Evolutionary conservation across 768 basidiomycete species (phyloP).

Genomic region (Tylopilus balloui): DNA sequence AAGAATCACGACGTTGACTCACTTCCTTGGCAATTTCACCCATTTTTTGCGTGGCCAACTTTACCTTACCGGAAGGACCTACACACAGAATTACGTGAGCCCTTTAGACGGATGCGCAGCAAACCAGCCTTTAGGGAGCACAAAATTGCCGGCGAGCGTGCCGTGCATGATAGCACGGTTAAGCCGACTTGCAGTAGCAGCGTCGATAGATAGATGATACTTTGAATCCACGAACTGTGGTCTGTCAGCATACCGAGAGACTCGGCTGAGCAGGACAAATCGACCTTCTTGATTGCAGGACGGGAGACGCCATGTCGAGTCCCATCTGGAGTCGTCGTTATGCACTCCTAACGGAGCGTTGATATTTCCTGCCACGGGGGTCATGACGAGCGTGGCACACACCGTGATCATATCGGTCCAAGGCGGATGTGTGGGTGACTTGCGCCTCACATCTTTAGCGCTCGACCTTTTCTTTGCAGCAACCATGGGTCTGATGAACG

Average conservation of each 20-base stretch:
- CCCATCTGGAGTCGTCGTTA: conserved; percentile 59
- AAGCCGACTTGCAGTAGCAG: conserved; percentile 43
- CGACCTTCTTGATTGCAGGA: conserved; percentile 74
- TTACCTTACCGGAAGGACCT: conserved; percentile 30
- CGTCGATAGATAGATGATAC: conserved; percentile 47
- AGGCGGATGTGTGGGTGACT: conserved; percentile 49
- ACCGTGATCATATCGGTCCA: conserved; percentile 43
- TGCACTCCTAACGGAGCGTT: conserved; percentile 57
- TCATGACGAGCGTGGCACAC: conserved; percentile 10
- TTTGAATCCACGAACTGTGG: conserved; percentile 50
- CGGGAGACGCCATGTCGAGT: conserved; percentile 72
- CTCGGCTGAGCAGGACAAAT: background rate
- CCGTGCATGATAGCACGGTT: conserved; percentile 54
- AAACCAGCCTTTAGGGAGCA: conserved; percentile 49
- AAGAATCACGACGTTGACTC: background rate
- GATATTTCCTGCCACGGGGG: background rate
- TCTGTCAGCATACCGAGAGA: background rate
- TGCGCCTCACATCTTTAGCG: background rate
- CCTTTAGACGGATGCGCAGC: background rate
- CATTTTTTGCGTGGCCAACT: conserved; percentile 15
- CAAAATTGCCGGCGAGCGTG: conserved; percentile 46
- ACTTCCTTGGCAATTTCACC: conserved; percentile 17
- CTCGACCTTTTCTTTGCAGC: conserved; percentile 9
- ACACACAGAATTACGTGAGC: background rate
- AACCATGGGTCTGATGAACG: background rate